These are phyloP conservation scores for Lyophyllum atratum DNA, from an alignment of 768 basidiomycete genomes.

Conservation along the genomic window DNA sequence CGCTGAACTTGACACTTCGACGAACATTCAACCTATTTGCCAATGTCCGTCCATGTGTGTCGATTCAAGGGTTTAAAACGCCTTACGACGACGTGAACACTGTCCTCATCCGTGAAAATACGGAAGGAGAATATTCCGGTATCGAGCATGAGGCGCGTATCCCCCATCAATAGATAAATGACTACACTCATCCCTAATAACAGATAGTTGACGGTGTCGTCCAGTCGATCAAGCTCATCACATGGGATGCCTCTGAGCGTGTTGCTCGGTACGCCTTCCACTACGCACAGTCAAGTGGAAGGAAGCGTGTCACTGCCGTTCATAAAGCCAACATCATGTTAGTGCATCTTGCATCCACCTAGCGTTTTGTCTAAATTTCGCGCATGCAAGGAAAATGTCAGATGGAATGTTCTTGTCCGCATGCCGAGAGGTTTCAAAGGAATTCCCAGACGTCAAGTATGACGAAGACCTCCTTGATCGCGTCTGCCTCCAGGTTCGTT, in stretches of 20 bases:
- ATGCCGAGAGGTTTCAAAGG: conserved; percentile 94
- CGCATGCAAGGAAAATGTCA: conserved; percentile 88
- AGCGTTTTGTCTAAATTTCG: conserved; percentile 8
- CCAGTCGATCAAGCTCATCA: conserved; percentile 99
- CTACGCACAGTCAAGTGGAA: conserved; percentile 86
- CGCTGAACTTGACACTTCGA: conserved; percentile 94
- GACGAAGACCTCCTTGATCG: conserved; percentile 98
- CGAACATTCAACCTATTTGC: conserved; percentile 98
- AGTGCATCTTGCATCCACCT: conserved; percentile 26
- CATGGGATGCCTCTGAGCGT: conserved; percentile 97
- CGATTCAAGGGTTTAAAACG: conserved; percentile 96
- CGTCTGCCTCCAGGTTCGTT: conserved; percentile 83
- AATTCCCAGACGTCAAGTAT: conserved; percentile 90
- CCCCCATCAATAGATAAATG: neutral
- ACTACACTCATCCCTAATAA: neutral
- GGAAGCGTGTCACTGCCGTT: conserved; percentile 94
- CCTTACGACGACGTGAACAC: conserved; percentile 98
- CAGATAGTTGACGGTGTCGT: conserved; percentile 96
- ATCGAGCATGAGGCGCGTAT: conserved; percentile 92
- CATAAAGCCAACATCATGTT: conserved; percentile 99
- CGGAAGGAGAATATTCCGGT: conserved; percentile 99
- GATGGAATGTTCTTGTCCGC: conserved; percentile 99
- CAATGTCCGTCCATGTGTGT: conserved; percentile 95
- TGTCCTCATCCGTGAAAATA: conserved; percentile 98
- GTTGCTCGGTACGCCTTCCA: conserved; percentile 99